Conservation (phyloP, 1,284 basidiomycete genomes). For the Ganoderma boninense region DNA sequence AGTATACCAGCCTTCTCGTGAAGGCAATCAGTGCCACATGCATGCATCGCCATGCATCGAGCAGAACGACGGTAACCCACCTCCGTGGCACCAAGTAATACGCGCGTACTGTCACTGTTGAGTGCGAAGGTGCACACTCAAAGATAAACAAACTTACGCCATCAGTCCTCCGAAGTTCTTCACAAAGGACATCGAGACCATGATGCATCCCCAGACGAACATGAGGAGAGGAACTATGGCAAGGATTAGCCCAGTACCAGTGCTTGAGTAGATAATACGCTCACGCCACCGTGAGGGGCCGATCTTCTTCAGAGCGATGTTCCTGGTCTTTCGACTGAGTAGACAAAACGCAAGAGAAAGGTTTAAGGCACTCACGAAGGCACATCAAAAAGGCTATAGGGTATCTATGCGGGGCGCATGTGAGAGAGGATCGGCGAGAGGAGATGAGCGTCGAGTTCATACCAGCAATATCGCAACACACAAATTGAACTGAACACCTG, state of each 20-base stretch:
- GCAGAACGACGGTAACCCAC: neutral
- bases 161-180: slow-evolving; percentile 25
- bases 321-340: slow-evolving; percentile 9
- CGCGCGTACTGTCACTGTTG: slow-evolving; percentile 8
- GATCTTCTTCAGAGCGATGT: slow-evolving; percentile 25
- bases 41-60: no score
- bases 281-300: slow-evolving; percentile 28
- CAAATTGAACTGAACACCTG: slow-evolving; percentile 29
- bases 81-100: slow-evolving; percentile 17
- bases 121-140: neutral
- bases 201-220: slow-evolving; percentile 24
- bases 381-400: slow-evolving; percentile 28
- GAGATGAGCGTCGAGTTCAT: no score
- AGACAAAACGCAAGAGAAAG: neutral
- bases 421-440: no score
- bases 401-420: slow-evolving; percentile 13
- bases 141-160: slow-evolving; percentile 11
- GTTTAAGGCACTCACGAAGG: slow-evolving; percentile 20
- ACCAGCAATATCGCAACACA: slow-evolving; percentile 29
- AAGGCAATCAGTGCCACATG: slow-evolving; percentile 55
- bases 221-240: slow-evolving; percentile 25
- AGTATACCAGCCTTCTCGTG: slow-evolving; percentile 49
- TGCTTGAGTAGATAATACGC: neutral
- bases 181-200: slow-evolving; percentile 28
- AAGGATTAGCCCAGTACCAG: neutral